Conservation (phyloP, 2,329 filamentous ascomycete species). For the Verticillium zaregamsianum region DNA sequence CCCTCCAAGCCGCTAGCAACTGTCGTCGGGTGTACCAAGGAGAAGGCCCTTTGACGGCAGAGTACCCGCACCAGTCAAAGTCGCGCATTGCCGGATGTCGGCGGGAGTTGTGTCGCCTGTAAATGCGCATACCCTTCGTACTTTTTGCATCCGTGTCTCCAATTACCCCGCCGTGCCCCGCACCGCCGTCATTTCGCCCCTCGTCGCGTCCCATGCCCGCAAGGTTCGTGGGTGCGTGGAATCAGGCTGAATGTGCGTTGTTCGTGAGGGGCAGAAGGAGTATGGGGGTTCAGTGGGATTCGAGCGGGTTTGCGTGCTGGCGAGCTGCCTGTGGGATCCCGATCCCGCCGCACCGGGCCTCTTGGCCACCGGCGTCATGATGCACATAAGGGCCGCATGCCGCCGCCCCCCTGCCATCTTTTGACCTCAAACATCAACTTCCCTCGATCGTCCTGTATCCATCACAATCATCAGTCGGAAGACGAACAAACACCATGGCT, state of each 20-base stretch:
- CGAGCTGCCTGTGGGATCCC: not conserved
- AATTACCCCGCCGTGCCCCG: not conserved
- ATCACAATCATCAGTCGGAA: not conserved
- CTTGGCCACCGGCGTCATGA: not conserved
- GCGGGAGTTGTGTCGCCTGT: not conserved
- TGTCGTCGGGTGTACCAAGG: not conserved
- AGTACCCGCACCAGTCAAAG: constrained; percentile 1
- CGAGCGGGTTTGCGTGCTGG: not conserved
- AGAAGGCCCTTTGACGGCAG: not conserved
- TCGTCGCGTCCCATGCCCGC: not conserved
- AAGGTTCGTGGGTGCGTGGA: not conserved
- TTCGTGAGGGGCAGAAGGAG: not conserved
- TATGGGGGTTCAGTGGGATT: not conserved
- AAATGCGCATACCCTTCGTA: not conserved
- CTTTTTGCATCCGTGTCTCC: not conserved
- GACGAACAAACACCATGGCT: constrained; percentile 26
- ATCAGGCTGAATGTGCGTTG: not conserved
- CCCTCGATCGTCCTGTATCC: not conserved
- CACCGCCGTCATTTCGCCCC: not conserved
- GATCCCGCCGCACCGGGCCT: not conserved
- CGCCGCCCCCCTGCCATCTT: not conserved
- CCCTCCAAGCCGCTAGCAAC: not conserved
- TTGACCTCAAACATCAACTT: not conserved
- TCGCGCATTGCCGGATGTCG: not conserved
- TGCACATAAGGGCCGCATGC: constrained; percentile 1